Evolutionary conservation across 306 rosid genomes (phyloP).

Genomic region (Geum urbanum): DNA sequence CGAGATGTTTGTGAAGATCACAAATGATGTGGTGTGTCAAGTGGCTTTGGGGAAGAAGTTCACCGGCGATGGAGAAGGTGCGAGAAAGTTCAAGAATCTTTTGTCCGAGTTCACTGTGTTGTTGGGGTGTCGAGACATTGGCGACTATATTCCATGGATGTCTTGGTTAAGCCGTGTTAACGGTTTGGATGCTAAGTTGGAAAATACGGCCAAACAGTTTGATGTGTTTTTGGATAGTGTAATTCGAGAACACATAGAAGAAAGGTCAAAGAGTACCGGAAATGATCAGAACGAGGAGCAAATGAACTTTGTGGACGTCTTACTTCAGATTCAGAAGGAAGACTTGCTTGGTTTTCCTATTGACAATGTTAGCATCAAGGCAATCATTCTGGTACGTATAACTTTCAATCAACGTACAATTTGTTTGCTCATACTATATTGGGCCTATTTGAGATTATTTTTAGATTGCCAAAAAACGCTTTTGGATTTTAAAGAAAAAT

Average conservation of each 20-base stretch:
- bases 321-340: slow-evolving; percentile 36
- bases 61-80: slow-evolving; percentile 12
- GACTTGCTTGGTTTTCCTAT: not conserved
- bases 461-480: too few relatives aligned
- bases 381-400: slow-evolving; percentile 34
- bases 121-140: slow-evolving; percentile 21
- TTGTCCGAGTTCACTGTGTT: slow-evolving; percentile 24
- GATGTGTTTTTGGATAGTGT: slow-evolving; percentile 45
- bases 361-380: slow-evolving; percentile 35
- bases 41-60: slow-evolving; percentile 54
- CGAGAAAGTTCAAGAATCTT: slow-evolving; percentile 4
- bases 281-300: not conserved
- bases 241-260: slow-evolving; percentile 35
- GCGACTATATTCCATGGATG: slow-evolving; percentile 25
- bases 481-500: too few relatives aligned
- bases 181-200: slow-evolving; percentile 37
- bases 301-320: slow-evolving; percentile 37
- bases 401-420: too few relatives aligned
- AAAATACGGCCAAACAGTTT: slow-evolving; percentile 31
- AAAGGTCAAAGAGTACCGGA: not conserved
- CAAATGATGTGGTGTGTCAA: slow-evolving; percentile 41
- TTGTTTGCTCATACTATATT: too few relatives aligned
- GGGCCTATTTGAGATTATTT: too few relatives aligned
- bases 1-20: slow-evolving; percentile 16
- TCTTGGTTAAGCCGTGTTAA: slow-evolving; percentile 31